Base-by-base conservation (phyloP, 2,329 filamentous ascomycete species). In the Penicillium paneum region DNA sequence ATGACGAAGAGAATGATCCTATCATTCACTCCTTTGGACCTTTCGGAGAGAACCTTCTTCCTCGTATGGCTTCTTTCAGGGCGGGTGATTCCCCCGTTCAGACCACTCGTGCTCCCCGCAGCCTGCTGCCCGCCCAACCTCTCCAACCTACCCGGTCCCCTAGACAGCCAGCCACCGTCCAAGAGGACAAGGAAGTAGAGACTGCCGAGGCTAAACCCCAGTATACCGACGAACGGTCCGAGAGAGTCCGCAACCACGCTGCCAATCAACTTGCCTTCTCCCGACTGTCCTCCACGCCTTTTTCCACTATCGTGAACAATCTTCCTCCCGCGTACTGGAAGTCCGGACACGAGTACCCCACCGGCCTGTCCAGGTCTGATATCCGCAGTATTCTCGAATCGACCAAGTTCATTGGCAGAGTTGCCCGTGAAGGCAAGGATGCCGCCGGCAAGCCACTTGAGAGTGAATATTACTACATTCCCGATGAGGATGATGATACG, bases 261-360 rank as follows among this genome's bases (percentile, higher is more conserved):
- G 83, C 94, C 71, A 97, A 97, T 74, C 94, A 99, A 75, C 83
- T 99, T 29, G 94, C 94, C 31, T 99, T 90, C 74, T 97, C 94
- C 1, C 89, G 93, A 28, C 81, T 97, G 7, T 92, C 93, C 15
- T 96, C 92, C 0, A 94, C 91, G 26, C 93, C 94, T 4, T 81
- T 97, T 45, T 95, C 93, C 1, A 89, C 87, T 46, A 94, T 99
- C 54, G 81, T 97, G 77, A 87, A 85, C 71, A 90, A 96, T 68
- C 85, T 99, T 12, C 94, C 94, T 2, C 67, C 80, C 1, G 81
- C 85, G 5, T 64, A 73, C n/a, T 75, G 71, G 59, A 81, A 85
- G 68, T 84, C 81, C 71, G 78, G 75, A 53, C 56, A 70, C 31
- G 63, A 66, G 48, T 72, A 74, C 49, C 71, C 79, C 35, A 67